phyloP scores from a whole-genome alignment of 495 filamentous ascomycete species.

The Penicillium alfredii region DNA sequence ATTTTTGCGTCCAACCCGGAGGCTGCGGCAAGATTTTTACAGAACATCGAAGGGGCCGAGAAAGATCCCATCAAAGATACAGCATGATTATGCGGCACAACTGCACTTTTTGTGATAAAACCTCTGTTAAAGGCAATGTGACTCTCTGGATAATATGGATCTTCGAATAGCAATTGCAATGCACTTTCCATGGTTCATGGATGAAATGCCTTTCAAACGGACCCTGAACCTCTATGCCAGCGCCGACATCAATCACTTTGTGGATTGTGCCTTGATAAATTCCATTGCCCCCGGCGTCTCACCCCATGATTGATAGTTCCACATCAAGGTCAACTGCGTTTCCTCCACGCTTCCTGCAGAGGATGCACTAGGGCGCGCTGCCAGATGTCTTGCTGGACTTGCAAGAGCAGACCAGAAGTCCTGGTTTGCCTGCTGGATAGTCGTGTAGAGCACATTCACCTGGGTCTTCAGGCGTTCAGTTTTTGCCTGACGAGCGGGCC shows the following conservation, averaged over 20 bases:
- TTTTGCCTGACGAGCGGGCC: neutral
- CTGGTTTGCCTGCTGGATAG: neutral
- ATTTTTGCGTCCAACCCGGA: constrained; percentile 51
- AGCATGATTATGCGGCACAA: neutral
- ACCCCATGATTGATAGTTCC: neutral
- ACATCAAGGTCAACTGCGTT: neutral
- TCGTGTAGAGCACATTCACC: neutral
- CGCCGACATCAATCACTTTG: too few species aligned
- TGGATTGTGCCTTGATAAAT: neutral
- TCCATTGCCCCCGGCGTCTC: neutral
- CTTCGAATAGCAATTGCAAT: too few species aligned
- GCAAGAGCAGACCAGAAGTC: neutral
- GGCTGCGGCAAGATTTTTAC: constrained; percentile 49
- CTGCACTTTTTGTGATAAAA: too few species aligned
- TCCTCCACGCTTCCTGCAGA: constrained; percentile 1
- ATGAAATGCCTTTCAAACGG: too few species aligned
- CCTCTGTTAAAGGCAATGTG: too few species aligned
- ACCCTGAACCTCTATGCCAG: too few species aligned
- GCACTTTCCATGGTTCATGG: too few species aligned
- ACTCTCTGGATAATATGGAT: too few species aligned
- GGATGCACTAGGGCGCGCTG: neutral
- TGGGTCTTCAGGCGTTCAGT: neutral
- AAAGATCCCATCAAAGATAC: constrained; percentile 23
- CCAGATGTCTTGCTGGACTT: neutral
- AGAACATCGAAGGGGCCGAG: constrained; percentile 47